Evolutionary conservation across 2,329 filamentous ascomycete genomes (phyloP).

Genomic region (Sclerotinia sclerotiorum): DNA sequence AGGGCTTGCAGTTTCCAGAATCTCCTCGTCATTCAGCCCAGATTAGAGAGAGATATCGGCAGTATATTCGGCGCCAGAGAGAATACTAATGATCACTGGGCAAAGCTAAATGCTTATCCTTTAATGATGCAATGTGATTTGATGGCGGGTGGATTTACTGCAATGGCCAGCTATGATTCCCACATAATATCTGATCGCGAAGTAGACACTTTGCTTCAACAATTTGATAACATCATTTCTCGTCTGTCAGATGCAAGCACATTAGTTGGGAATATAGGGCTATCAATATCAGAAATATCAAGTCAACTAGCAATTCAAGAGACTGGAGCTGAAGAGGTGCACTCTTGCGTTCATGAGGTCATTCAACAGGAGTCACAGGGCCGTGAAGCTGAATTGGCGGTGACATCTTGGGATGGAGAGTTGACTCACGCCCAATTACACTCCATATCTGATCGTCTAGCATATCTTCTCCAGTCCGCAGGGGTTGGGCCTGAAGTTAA

Average conservation of each 20-base stretch:
- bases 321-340: conserved; percentile 9
- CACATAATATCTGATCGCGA: conserved; percentile 20
- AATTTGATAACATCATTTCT: conserved; percentile 24
- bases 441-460: conserved; percentile 28
- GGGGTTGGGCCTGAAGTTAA: conserved; percentile 28
- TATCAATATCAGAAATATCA: not conserved
- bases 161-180: conserved; percentile 25
- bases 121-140: conserved; percentile 26
- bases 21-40: conserved; percentile 21
- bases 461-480: conserved; percentile 26
- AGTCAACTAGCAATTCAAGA: not conserved
- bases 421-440: conserved; percentile 35
- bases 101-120: conserved; percentile 29
- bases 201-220: conserved; percentile 21
- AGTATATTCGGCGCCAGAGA: conserved; percentile 12
- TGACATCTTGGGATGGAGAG: conserved; percentile 31
- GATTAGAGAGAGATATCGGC: not conserved
- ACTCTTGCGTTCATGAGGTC: conserved; percentile 30
- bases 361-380: conserved; percentile 16
- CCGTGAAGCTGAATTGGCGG: not conserved
- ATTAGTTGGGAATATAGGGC: conserved; percentile 28
- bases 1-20: conserved; percentile 23
- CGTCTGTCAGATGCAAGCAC: conserved; percentile 1
- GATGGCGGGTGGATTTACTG: conserved; percentile 19
- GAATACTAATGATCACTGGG: conserved; percentile 11